Conservation (phyloP, 257 asterid species). For the Galeopsis tetrahit region DNA sequence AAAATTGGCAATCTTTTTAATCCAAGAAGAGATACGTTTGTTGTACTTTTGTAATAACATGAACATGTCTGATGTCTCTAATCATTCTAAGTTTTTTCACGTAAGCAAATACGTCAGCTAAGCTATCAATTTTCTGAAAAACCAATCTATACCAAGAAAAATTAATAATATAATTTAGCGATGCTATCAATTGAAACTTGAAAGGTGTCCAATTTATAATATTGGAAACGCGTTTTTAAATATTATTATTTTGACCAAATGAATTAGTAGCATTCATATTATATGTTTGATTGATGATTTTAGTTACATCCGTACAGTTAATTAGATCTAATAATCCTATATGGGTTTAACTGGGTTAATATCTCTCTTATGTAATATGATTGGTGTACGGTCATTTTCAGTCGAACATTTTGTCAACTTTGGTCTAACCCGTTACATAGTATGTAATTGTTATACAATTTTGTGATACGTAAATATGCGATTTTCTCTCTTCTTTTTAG, state of each 20-base stretch:
- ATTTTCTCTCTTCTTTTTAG: no score
- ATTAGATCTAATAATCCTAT: not conserved
- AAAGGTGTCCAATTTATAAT: slow-evolving; percentile 5
- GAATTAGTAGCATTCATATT: not conserved
- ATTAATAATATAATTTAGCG: not conserved
- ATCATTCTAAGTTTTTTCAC: slow-evolving; percentile 29
- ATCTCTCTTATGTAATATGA: no score
- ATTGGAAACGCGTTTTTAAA: not conserved
- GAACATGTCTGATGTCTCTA: not conserved
- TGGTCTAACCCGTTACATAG: no score
- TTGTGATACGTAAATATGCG: no score
- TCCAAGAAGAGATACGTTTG: slow-evolving; percentile 31
- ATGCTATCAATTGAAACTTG: slow-evolving; percentile 17
- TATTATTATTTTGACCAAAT: not conserved
- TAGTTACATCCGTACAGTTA: not conserved
- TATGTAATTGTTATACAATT: no score
- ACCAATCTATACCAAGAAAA: not conserved
- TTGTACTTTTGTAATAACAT: slow-evolving; percentile 24
- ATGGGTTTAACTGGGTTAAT: no score
- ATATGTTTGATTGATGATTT: not conserved
- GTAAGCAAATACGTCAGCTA: slow-evolving; percentile 40
- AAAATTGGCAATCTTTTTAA: slow-evolving; percentile 4
- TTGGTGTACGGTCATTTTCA: no score
- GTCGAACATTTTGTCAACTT: no score
- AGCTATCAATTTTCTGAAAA: slow-evolving; percentile 21